Evolutionary conservation across 495 filamentous ascomycete genomes (phyloP).

Genomic region (Aspergillus nanangensis): DNA sequence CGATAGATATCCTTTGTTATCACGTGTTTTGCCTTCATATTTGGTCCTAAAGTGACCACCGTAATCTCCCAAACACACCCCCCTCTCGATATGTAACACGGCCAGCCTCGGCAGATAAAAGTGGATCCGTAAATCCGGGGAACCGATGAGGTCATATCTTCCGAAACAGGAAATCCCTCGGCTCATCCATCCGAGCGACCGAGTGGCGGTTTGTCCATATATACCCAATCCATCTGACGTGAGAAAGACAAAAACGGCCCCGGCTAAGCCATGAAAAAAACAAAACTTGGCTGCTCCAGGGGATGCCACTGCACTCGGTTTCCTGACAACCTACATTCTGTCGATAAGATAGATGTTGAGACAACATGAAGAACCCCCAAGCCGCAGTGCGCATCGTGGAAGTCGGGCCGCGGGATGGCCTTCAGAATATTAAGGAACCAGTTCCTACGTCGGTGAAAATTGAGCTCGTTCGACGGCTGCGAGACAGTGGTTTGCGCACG

Average conservation of each 20-base stretch:
- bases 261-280: no score
- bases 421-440: conserved; percentile 34
- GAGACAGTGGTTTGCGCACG: conserved; percentile 21
- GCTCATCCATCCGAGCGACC: not conserved
- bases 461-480: conserved; percentile 32
- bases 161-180: not conserved
- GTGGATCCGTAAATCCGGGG: not conserved
- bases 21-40: no score
- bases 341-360: not conserved
- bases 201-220: not conserved
- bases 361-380: conserved; percentile 4
- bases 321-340: not conserved
- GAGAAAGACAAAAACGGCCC: no score
- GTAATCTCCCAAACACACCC: no score
- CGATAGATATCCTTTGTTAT: no score
- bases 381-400: conserved; percentile 36
- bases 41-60: no score
- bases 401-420: conserved; percentile 44
- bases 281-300: no score
- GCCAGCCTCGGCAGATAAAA: no score
- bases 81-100: no score
- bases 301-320: no score
- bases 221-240: not conserved
- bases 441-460: conserved; percentile 34
- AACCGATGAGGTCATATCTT: not conserved